A percentile compares a stretch with the other conserved stretches of the same genome.
These are phyloP conservation scores for Xylaria nigripes DNA, from an alignment of 495 filamentous ascomycete species.

Conservation along the genomic window DNA sequence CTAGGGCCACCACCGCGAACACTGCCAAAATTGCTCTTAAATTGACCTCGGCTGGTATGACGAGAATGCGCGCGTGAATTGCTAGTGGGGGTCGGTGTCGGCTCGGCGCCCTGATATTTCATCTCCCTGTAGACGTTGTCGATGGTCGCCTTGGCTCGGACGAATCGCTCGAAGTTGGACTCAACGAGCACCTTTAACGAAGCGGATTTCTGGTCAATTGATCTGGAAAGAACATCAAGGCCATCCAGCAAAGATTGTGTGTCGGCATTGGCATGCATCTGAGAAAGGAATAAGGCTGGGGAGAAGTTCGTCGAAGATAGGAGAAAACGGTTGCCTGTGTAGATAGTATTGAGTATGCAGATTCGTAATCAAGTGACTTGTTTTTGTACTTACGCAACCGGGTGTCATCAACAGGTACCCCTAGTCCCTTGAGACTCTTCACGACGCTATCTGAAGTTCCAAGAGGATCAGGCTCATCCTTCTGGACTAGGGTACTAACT, in stretches of 20 bases:
- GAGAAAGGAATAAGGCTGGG: slow-evolving; percentile 80
- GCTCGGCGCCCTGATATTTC: slow-evolving; percentile 72
- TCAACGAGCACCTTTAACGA: slow-evolving; percentile 93
- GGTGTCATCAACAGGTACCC: slow-evolving; percentile 74
- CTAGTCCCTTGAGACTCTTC: slow-evolving; percentile 61
- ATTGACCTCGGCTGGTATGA: slow-evolving; percentile 55
- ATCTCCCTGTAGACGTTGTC: slow-evolving; percentile 98
- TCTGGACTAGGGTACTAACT: slow-evolving; percentile 68
- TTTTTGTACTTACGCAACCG: slow-evolving; percentile 53
- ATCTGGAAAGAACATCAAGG: slow-evolving; percentile 71
- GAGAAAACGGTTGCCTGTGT: slow-evolving; percentile 79
- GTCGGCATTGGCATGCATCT: slow-evolving; percentile 77
- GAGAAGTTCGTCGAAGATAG: slow-evolving; percentile 94
- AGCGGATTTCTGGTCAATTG: slow-evolving; percentile 95
- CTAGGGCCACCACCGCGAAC: slow-evolving; percentile 22
- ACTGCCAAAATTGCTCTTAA: slow-evolving; percentile 51
- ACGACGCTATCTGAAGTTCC: slow-evolving; percentile 79
- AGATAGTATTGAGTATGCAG: neutral
- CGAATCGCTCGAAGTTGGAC: slow-evolving; percentile 95
- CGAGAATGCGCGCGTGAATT: slow-evolving; percentile 47
- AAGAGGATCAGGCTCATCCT: slow-evolving; percentile 86
- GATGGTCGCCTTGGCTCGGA: slow-evolving; percentile 90
- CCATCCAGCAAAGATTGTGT: slow-evolving; percentile 71
- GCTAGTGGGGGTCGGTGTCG: slow-evolving; percentile 33
- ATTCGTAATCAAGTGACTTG: neutral